Evolutionary conservation across 2,329 filamentous ascomycete species (phyloP).

Genomic region (Calonectria pauciramosa): DNA sequence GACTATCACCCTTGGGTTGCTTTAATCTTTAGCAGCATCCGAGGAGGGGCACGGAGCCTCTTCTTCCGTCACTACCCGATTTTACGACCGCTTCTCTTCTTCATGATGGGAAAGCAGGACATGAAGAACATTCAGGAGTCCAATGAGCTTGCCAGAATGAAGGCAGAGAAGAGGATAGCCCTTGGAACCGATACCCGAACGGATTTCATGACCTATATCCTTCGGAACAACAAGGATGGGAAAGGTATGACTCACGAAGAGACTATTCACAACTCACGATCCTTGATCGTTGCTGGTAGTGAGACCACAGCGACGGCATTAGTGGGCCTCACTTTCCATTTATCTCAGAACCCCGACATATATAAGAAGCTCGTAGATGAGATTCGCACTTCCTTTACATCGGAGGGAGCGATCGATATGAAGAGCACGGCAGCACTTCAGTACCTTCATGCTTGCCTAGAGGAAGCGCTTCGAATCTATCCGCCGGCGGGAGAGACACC

Average conservation of each 20-base stretch:
- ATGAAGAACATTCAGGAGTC: neutral
- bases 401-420: neutral
- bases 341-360: neutral
- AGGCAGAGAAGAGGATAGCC: neutral
- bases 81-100: neutral
- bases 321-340: neutral
- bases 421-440: neutral
- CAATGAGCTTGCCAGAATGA: neutral
- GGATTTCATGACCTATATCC: conserved; percentile 5
- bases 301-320: neutral
- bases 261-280: neutral
- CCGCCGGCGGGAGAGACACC: neutral
- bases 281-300: neutral
- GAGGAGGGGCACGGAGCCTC: neutral
- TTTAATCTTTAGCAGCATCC: neutral
- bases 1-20: neutral
- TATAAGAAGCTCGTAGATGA: neutral
- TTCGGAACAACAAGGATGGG: neutral
- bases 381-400: neutral
- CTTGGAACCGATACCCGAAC: neutral
- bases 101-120: neutral
- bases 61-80: neutral
- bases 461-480: neutral
- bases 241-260: neutral
- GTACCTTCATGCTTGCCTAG: neutral